Conservation (phyloP, 2,329 filamentous ascomycete genomes). For the Talaromyces sp. region DNA sequence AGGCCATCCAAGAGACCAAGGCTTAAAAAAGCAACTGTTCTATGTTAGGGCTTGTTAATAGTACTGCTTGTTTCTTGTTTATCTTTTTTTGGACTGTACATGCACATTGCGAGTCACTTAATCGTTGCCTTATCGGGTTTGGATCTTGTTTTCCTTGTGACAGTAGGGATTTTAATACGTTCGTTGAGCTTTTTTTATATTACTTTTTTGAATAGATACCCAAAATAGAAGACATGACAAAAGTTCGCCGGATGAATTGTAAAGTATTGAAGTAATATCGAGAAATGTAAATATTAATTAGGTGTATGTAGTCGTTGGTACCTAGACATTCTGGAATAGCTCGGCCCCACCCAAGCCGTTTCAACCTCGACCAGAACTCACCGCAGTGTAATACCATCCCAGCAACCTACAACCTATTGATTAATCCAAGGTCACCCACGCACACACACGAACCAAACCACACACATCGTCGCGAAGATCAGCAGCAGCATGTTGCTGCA, state of each 20-base stretch:
- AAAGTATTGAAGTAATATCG: not conserved
- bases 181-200: not conserved
- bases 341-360: not conserved
- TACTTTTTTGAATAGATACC: slow-evolving; percentile 2
- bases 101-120: slow-evolving; percentile 4
- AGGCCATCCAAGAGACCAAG: slow-evolving; percentile 13
- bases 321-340: not conserved
- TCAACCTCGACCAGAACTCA: not conserved
- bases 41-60: not conserved
- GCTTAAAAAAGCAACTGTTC: not conserved
- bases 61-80: not conserved
- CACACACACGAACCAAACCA: not conserved
- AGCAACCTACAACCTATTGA: not conserved
- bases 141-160: not conserved
- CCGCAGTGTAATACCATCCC: not conserved
- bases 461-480: not conserved
- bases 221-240: not conserved
- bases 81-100: not conserved
- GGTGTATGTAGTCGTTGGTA: too few species aligned
- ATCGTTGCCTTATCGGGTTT: not conserved
- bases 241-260: not conserved
- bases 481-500: slow-evolving; percentile 2
- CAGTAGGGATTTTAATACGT: not conserved
- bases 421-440: not conserved
- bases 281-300: too few species aligned